Base-by-base conservation (phyloP, 2,329 filamentous ascomycete species). In the Aspergillus japonicus region DNA sequence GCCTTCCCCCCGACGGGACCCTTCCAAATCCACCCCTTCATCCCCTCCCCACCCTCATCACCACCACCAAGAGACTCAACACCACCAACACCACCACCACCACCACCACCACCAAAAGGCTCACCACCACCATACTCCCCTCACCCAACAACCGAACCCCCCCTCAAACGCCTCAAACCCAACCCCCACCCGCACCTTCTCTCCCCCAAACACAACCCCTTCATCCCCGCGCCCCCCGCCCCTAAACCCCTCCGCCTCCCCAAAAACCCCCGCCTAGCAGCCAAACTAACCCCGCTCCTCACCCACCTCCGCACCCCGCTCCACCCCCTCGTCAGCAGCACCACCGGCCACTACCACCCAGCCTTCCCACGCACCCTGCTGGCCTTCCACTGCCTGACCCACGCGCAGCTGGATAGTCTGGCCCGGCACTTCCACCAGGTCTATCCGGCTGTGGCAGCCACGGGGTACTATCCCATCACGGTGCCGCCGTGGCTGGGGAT, bases 381-480 rank as follows among this genome's bases (percentile, higher is more conserved):
- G 0, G 66, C 75, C 21, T 80, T 73, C 64, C 73, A 79, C 57
- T 70, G 80, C 7, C 72, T 81, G 31, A 78, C 77, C 1, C 67
- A 71, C 11, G 47, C 60, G 1, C 74, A 80, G 62, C 71, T 80
- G 3, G 77, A 80, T 57, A 61, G 67, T n/a, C 71, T 81, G 0
- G 77, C 78, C 11, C 58, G 68, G 0, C 73, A 76, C 63, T 81
- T 76, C 60, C 77, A 81, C 58, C 78, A 81, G 56, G 69, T 75
- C 5, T 71, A 69, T 48, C 77, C 77, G 0, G 69, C 77, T 0
- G 51, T 68, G 0, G 63, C 61, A 0, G 69, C 71, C 23, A 76
- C 75, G 0, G 67, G 57, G 24, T 58, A 55, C 5, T 80, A 80
- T 52, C 78, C 78, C 5, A 57, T 69, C 8, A 60, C 42, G 0